A percentile compares a stretch with the other conserved stretches of the same genome.
Conservation (phyloP, 1,284 basidiomycete genomes). For the Polyporus tsugae region DNA sequence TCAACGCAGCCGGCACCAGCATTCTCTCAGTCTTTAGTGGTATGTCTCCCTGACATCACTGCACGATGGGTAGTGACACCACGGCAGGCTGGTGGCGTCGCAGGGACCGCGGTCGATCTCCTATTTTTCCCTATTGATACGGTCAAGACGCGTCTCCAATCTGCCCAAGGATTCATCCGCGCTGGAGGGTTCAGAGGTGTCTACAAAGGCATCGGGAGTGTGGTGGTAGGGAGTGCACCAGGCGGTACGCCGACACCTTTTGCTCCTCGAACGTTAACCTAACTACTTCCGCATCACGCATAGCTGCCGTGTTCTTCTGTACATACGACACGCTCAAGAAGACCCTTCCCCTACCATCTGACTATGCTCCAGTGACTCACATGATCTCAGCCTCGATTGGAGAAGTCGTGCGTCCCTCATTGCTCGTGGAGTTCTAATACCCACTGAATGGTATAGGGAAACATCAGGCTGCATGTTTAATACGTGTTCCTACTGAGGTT, state of each 20-base stretch:
- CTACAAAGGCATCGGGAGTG: constrained; percentile 95
- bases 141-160: constrained; percentile 94
- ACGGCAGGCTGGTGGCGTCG: constrained; percentile 81
- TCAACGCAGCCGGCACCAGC: constrained; percentile 30
- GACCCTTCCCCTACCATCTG: constrained; percentile 62
- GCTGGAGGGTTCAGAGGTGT: constrained; percentile 93
- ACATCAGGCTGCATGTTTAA: constrained; percentile 84
- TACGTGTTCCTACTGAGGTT: constrained; percentile 95
- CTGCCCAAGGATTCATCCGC: constrained; percentile 84
- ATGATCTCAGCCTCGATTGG: constrained; percentile 83
- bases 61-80: constrained; percentile 4
- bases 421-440: constrained; percentile 27
- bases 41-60: constrained; percentile 26
- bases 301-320: constrained; percentile 95
- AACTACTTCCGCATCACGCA: not conserved
- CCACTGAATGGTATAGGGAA: constrained; percentile 36
- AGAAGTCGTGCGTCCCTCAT: constrained; percentile 74
- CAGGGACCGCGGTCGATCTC: constrained; percentile 92
- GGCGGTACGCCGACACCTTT: constrained; percentile 70
- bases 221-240: constrained; percentile 94
- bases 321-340: constrained; percentile 93
- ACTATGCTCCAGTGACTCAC: constrained; percentile 77
- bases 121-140: constrained; percentile 98
- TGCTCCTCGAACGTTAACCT: not conserved
- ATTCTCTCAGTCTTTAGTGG: constrained; percentile 42